Evolutionary conservation across 202 grass and related monocot genomes (phyloP).

Genomic region (Bolboschoenoplectus hybrid): DNA sequence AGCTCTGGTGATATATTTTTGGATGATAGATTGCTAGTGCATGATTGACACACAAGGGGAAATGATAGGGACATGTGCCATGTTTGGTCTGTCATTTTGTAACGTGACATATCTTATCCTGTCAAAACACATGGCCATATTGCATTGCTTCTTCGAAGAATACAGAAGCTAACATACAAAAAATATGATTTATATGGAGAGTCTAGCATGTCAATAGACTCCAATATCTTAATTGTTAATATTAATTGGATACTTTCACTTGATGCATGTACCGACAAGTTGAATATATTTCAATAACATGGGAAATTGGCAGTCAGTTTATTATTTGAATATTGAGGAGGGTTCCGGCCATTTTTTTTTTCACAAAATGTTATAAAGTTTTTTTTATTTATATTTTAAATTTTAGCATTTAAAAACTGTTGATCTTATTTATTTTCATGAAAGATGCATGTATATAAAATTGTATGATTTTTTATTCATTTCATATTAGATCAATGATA

Average conservation of each 20-base stretch:
- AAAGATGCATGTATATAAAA: neutral
- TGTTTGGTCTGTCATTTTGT: slow-evolving; percentile 25
- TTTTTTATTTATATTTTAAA: no score
- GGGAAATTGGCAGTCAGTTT: neutral
- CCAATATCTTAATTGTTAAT: neutral
- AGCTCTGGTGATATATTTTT: neutral
- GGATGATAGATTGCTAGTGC: neutral
- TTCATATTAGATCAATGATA: no score
- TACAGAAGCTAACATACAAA: slow-evolving; percentile 28
- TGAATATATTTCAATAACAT: neutral
- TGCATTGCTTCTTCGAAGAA: slow-evolving; percentile 26
- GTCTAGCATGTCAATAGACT: slow-evolving; percentile 3
- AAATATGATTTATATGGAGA: neutral
- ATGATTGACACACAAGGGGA: neutral
- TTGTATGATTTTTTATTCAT: no score
- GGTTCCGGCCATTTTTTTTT: no score
- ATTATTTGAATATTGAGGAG: neutral
- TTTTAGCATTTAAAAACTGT: neutral
- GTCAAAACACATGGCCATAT: slow-evolving; percentile 27
- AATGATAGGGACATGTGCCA: neutral
- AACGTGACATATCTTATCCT: slow-evolving; percentile 23
- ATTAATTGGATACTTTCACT: neutral
- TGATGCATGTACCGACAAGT: neutral
- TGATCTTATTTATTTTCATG: neutral
- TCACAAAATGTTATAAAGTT: no score